Evolutionary conservation across 225 moss, liverwort and hornwort species (phyloP).

Genomic region (Physcomitrellopsis africana): DNA sequence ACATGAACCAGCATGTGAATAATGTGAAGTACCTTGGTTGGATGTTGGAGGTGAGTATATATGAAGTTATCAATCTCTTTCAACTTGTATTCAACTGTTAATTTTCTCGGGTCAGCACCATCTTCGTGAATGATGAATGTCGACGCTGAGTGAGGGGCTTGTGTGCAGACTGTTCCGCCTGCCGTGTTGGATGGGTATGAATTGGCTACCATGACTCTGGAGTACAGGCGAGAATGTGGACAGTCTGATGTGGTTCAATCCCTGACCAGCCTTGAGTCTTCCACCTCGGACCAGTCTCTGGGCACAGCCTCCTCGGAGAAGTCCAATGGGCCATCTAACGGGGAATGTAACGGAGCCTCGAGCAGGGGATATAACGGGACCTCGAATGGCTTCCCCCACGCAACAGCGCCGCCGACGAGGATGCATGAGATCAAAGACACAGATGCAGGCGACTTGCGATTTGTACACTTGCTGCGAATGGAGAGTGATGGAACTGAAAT

Average conservation of each 20-base stretch:
- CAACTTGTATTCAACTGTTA: background rate
- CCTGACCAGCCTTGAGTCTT: conserved; percentile 73
- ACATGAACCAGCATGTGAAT: conserved; percentile 96
- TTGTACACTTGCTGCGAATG: conserved; percentile 76
- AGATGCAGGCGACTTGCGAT: conserved; percentile 54
- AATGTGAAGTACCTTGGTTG: conserved; percentile 95
- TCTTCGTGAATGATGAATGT: background rate
- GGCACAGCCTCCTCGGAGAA: conserved; percentile 28
- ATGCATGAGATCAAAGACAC: conserved; percentile 45
- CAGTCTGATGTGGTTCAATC: conserved; percentile 85
- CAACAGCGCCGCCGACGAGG: conserved; percentile 32
- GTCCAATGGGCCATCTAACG: conserved; percentile 20
- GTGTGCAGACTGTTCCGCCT: conserved; percentile 73
- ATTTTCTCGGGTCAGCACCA: background rate
- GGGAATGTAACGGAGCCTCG: too few species aligned
- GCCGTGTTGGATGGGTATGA: conserved; percentile 71
- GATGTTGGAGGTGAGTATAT: conserved; percentile 77
- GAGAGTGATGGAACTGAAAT: conserved; percentile 84
- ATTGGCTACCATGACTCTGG: conserved; percentile 74
- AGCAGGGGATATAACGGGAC: too few species aligned
- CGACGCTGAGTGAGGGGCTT: background rate
- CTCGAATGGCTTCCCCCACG: conserved; percentile 7
- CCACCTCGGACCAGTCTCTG: conserved; percentile 18
- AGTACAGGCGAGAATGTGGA: conserved; percentile 91
- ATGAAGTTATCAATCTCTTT: background rate